Evolutionary conservation across 805 yeast species (phyloP), one percentile per base, ranked within the genome.

Genomic region (Ogataea neopini): DNA sequence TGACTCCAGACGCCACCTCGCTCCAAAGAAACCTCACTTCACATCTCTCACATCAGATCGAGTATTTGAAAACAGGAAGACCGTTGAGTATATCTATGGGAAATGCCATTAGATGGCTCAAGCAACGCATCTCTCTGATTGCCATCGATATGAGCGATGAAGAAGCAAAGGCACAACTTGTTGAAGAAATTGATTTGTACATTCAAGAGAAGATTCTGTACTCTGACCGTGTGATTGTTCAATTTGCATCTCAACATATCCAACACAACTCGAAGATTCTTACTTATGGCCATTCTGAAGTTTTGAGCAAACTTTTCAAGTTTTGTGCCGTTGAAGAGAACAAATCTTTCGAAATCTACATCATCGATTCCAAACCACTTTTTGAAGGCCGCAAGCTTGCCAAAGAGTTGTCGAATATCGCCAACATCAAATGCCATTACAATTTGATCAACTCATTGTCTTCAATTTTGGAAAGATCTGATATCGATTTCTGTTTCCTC

Each of bases 21-120:
- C 74, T 94, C 58, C 83, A 91, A 29, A 83, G 99, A 71, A 88
- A 91, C 67, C 76, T 94, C 60, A 89, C 97, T 0, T 83, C 85
- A 26, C 92, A 90, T 65, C 74, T 94, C 49, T 83, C 96, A 9
- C 88, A 86, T 61, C 99, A 94, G 69, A 94, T 94, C 54, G 99
- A 92, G 64, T 88, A 86, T 57, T 73, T 94, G 57, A 92, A 88
- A 59, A 81, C 88, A 8, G 91, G 97, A 3, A 80, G 99, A 53
- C 97, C 98, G 1, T 74, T 94, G 41, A 83, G 94, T 47, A 87
- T 91, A 2, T 80, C 96, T 1, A 94, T 94, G 99, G 99, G 99
- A 45, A 94, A 91, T 70, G 92, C 97, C 2, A 94, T 94, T 56
- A 81, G 99, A 59, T 91, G 97, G 97, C 76, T 94, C 53, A 94